Conservation (phyloP, 23 red algal genomes). For the Gracilaria vermiculophylla region DNA sequence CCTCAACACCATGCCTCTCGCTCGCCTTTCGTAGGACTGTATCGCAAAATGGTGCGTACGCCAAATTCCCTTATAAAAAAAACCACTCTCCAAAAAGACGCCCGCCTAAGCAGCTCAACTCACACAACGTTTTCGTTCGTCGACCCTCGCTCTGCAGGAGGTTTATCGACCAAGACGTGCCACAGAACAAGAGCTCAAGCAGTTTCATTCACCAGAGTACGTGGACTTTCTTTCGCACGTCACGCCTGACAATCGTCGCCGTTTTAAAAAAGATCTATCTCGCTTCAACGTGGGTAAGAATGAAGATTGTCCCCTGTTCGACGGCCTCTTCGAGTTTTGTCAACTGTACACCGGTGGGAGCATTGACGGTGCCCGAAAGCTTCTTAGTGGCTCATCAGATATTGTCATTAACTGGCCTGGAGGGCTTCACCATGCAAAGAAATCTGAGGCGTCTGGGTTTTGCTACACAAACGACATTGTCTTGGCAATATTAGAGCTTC, state of each 20-base stretch:
- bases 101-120: no score
- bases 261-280: constrained; percentile 8
- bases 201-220: constrained; percentile 63
- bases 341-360: constrained; percentile 56
- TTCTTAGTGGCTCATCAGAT: constrained; percentile 45
- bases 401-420: constrained; percentile 78
- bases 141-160: constrained; percentile 3
- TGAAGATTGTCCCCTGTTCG: constrained; percentile 59
- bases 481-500: constrained; percentile 56
- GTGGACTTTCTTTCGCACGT: constrained; percentile 41
- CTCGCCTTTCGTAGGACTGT: neutral
- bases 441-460: constrained; percentile 55
- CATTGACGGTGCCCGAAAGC: constrained; percentile 66
- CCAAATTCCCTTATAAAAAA: neutral
- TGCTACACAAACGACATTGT: constrained; percentile 78
- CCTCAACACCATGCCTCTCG: neutral
- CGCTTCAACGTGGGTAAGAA: constrained; percentile 9
- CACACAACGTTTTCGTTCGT: no score
- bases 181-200: constrained; percentile 32
- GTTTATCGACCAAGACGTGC: constrained; percentile 51
- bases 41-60: constrained; percentile 31
- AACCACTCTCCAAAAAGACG: no score
- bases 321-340: constrained; percentile 71
- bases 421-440: constrained; percentile 71
- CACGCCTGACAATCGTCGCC: constrained; percentile 22